A percentile compares a stretch with the other conserved stretches of the same genome.
These are phyloP conservation scores for Alectoria sarmentosa DNA, from an alignment of 495 filamentous ascomycete genomes.

Conservation along the genomic window DNA sequence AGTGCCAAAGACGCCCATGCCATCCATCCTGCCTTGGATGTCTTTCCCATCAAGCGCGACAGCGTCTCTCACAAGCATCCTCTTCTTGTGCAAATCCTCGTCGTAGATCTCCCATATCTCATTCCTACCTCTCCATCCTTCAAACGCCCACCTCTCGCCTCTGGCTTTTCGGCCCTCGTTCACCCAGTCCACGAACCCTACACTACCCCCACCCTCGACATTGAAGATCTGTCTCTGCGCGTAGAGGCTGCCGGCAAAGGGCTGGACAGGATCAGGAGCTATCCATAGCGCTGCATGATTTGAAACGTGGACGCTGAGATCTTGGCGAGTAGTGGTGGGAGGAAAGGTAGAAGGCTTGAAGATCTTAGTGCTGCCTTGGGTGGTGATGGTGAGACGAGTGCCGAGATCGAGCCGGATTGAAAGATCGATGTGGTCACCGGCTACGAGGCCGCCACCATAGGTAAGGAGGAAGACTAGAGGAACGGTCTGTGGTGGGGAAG, in stretches of 20 bases:
- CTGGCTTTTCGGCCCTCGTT: conserved; percentile 71
- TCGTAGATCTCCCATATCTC: conserved; percentile 60
- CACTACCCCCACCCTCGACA: conserved; percentile 48
- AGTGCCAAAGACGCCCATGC: conserved; percentile 67
- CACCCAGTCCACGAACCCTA: conserved; percentile 91
- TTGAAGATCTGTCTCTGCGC: conserved; percentile 74
- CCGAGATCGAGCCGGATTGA: conserved; percentile 52
- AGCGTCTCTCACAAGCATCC: conserved; percentile 74
- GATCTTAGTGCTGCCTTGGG: conserved; percentile 93
- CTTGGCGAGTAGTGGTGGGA: conserved; percentile 45
- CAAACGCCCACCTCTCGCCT: conserved; percentile 85
- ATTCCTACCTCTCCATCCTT: conserved; percentile 70
- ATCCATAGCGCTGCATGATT: conserved; percentile 67
- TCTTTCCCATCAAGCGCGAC: conserved; percentile 56
- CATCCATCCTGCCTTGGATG: conserved; percentile 54
- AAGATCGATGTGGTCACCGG: conserved; percentile 74
- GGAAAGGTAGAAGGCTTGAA: conserved; percentile 57
- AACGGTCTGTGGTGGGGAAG: conserved; percentile 29
- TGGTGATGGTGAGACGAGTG: conserved; percentile 74
- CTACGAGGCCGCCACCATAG: conserved; percentile 90
- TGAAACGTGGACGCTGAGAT: conserved; percentile 54
- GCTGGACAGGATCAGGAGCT: conserved; percentile 91
- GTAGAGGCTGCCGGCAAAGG: conserved; percentile 68
- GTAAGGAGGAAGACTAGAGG: conserved; percentile 77
- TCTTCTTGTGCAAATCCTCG: conserved; percentile 28